These are phyloP conservation scores for Cubamyces lactineus DNA, from an alignment of 768 basidiomycete genomes.

Conservation along the genomic window DNA sequence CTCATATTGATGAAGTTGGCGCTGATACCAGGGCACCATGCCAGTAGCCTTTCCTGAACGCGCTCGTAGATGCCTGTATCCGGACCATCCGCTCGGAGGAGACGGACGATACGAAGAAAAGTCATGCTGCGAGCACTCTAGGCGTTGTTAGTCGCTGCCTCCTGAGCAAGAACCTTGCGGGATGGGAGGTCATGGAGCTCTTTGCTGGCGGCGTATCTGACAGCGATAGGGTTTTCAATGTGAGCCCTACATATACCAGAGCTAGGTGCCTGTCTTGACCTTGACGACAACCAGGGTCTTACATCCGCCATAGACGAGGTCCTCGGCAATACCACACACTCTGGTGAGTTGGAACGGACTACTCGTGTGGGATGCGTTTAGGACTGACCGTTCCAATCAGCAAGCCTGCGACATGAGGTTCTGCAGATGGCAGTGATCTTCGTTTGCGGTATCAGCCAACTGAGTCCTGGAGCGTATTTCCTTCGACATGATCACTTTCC, in stretches of 20 bases:
- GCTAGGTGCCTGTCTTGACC: background rate
- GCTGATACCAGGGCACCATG: slow-evolving; percentile 13
- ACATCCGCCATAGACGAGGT: slow-evolving; percentile 50
- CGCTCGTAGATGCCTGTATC: slow-evolving; percentile 53
- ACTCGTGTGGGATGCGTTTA: background rate
- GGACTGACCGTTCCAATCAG: slow-evolving; percentile 36
- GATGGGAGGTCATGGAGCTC: slow-evolving; percentile 76
- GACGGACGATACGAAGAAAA: slow-evolving; percentile 40
- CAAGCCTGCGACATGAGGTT: slow-evolving; percentile 50
- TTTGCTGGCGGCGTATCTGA: slow-evolving; percentile 61
- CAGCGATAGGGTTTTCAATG: slow-evolving; percentile 64
- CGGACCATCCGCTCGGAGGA: slow-evolving; percentile 40
- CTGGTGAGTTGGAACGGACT: slow-evolving; percentile 42
- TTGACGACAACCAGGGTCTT: slow-evolving; percentile 44
- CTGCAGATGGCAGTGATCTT: slow-evolving; percentile 62
- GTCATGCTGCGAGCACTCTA: slow-evolving; percentile 56
- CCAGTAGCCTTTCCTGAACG: slow-evolving; percentile 54
- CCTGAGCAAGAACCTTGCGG: slow-evolving; percentile 60
- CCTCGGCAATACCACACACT: slow-evolving; percentile 47
- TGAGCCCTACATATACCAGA: slow-evolving; percentile 26
- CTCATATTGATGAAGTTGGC: slow-evolving; percentile 2
- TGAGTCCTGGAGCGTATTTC: slow-evolving; percentile 75
- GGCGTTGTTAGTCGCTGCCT: slow-evolving; percentile 49
- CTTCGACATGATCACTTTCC: slow-evolving; percentile 65
- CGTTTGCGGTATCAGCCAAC: slow-evolving; percentile 59